Evolutionary conservation across 225 moss, liverwort and hornwort species (phyloP).

Genomic region (Pseudisothecium myosuroides): DNA sequence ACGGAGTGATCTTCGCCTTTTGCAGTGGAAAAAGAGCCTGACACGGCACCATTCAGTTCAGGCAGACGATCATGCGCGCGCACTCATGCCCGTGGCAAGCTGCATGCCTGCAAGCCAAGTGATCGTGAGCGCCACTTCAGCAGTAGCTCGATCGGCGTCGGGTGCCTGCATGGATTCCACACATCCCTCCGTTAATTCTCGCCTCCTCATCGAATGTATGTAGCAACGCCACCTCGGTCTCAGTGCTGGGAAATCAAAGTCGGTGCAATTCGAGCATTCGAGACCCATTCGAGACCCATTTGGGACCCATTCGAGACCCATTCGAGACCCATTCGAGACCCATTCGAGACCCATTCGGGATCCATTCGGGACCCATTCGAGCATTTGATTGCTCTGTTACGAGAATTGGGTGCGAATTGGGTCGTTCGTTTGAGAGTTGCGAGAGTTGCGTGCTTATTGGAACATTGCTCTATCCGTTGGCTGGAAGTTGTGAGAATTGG

Average conservation of each 20-base stretch:
- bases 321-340: background rate
- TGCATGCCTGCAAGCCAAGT: constrained; percentile 13
- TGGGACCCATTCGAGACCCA: too few species aligned
- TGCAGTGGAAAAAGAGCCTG: background rate
- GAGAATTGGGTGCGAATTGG: background rate
- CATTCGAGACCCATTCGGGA: background rate
- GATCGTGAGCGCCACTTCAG: background rate
- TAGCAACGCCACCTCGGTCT: background rate
- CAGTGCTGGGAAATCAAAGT: too few species aligned
- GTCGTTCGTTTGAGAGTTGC: background rate
- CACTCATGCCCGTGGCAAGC: background rate
- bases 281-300: background rate
- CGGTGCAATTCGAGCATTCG: background rate
- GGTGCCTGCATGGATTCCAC: background rate
- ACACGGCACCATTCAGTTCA: too few species aligned
- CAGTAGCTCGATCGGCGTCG: background rate
- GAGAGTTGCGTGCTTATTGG: background rate
- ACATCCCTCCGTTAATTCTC: background rate
- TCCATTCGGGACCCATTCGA: background rate
- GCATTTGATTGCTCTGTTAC: background rate
- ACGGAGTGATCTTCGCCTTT: background rate
- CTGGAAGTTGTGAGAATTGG: background rate
- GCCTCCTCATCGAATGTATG: background rate
- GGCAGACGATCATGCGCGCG: background rate
- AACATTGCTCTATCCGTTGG: too few species aligned